A percentile compares a stretch with the other conserved stretches of the same genome.
phyloP scores from a whole-genome alignment of 176 grass and related monocot genomes.

The Olyra latifolia region DNA sequence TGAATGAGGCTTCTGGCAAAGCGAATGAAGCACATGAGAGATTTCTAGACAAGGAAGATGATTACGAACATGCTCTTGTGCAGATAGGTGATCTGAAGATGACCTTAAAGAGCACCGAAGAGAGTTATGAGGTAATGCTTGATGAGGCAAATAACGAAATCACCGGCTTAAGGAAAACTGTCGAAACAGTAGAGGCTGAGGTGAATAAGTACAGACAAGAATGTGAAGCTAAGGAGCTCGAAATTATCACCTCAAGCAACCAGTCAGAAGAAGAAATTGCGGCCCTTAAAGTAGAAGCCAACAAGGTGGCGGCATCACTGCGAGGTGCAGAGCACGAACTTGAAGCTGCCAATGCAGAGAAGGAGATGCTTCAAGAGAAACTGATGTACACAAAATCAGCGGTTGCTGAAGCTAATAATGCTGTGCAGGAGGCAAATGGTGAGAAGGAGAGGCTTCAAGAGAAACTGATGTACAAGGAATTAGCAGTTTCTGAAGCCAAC shows the following conservation, averaged over 20 bases:
- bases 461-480: constrained; percentile 39
- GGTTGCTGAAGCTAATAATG: constrained; percentile 36
- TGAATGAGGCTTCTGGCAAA: constrained; percentile 59
- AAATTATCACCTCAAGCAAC: constrained; percentile 54
- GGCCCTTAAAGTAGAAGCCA: constrained; percentile 49
- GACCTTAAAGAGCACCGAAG: constrained; percentile 61
- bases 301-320: constrained; percentile 44
- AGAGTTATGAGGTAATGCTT: constrained; percentile 70
- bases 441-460: constrained; percentile 53
- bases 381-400: constrained; percentile 41
- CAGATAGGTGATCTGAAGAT: constrained; percentile 82
- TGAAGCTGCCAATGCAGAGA: constrained; percentile 47
- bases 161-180: constrained; percentile 50
- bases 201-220: constrained; percentile 60
- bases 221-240: constrained; percentile 63
- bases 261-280: constrained; percentile 80
- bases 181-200: constrained; percentile 67
- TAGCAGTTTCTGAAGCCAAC: constrained; percentile 30
- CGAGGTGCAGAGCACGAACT: constrained; percentile 53
- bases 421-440: constrained; percentile 48
- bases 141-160: constrained; percentile 76
- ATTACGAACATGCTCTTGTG: constrained; percentile 55
- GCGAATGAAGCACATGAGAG: constrained; percentile 61
- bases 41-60: constrained; percentile 63
- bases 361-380: constrained; percentile 55